A percentile compares a stretch with the other conserved stretches of the same genome.
Evolutionary conservation across 2,329 filamentous ascomycete species (phyloP).

Genomic region (Coleophoma eucalyptorum): DNA sequence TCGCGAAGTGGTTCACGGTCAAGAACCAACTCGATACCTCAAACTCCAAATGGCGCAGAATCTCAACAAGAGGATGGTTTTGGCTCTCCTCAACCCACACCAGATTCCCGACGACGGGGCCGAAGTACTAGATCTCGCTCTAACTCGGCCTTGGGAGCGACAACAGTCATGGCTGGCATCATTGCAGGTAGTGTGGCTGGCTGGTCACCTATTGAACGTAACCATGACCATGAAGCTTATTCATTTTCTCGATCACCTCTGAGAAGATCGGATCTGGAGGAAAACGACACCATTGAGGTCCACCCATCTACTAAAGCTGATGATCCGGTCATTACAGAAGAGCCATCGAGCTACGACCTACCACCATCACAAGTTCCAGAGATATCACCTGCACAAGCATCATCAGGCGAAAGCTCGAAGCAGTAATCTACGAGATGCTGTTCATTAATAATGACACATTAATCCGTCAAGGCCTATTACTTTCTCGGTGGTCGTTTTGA

Average conservation of each 20-base stretch:
- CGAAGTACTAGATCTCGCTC: slow-evolving; percentile 59
- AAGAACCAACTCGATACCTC: slow-evolving; percentile 62
- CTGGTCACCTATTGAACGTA: slow-evolving; percentile 71
- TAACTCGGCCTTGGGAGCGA: slow-evolving; percentile 70
- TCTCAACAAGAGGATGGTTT: slow-evolving; percentile 47
- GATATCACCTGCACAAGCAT: slow-evolving; percentile 5
- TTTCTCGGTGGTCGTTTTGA: too few species aligned
- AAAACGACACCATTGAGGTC: slow-evolving; percentile 37
- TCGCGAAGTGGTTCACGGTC: slow-evolving; percentile 61
- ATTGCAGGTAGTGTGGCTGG: slow-evolving; percentile 73
- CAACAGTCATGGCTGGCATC: slow-evolving; percentile 79
- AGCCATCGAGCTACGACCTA: slow-evolving; percentile 24
- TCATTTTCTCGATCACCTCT: slow-evolving; percentile 20
- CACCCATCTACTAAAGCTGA: slow-evolving; percentile 44
- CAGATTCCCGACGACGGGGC: slow-evolving; percentile 60
- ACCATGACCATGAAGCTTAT: slow-evolving; percentile 23
- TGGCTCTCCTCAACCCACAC: slow-evolving; percentile 42
- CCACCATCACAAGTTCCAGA: slow-evolving; percentile 25
- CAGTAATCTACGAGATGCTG: too few species aligned
- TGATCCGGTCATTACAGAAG: slow-evolving; percentile 40
- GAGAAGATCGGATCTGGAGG: slow-evolving; percentile 32
- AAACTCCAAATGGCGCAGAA: slow-evolving; percentile 53
- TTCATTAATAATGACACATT: too few species aligned
- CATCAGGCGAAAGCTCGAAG: too few species aligned
- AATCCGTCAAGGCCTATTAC: too few species aligned